Evolutionary conservation across 768 basidiomycete species (phyloP).

Genomic region (Neoboletus subvelutipes): DNA sequence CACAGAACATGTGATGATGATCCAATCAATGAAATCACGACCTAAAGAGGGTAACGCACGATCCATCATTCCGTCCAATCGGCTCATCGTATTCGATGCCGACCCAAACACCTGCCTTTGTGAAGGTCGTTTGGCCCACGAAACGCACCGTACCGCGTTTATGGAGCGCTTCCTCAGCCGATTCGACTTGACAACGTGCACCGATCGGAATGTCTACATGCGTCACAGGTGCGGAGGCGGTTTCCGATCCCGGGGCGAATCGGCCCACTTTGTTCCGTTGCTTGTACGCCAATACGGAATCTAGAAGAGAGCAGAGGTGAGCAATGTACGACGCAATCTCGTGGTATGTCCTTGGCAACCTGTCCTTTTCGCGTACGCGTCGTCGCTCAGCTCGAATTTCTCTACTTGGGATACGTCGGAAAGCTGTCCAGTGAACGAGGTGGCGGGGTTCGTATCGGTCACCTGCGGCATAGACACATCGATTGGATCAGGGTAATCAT

Average conservation of each 20-base stretch:
- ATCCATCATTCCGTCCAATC: slow-evolving; percentile 92
- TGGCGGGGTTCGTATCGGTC: slow-evolving; percentile 69
- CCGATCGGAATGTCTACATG: slow-evolving; percentile 59
- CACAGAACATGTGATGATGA: neutral
- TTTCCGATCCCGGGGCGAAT: slow-evolving; percentile 60
- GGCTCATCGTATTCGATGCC: slow-evolving; percentile 97
- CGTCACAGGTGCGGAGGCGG: slow-evolving; percentile 26
- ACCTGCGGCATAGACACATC: slow-evolving; percentile 48
- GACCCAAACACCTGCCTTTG: slow-evolving; percentile 70
- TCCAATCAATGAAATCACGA: neutral
- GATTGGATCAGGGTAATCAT: neutral
- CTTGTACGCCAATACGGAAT: slow-evolving; percentile 88
- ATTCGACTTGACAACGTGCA: slow-evolving; percentile 82
- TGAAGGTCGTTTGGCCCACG: slow-evolving; percentile 78
- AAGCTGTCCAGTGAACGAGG: slow-evolving; percentile 77
- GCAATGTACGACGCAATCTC: neutral
- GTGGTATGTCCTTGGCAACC: slow-evolving; percentile 45
- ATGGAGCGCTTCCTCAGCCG: slow-evolving; percentile 60
- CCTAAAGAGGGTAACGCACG: slow-evolving; percentile 52
- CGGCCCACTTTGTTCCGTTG: slow-evolving; percentile 85
- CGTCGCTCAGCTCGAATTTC: slow-evolving; percentile 85
- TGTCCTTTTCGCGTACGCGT: slow-evolving; percentile 76
- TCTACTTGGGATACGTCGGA: slow-evolving; percentile 84
- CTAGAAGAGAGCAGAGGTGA: slow-evolving; percentile 39
- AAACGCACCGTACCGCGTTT: slow-evolving; percentile 87